phyloP scores from a whole-genome alignment of 805 yeast species.

The Suhomyces pyralidae region DNA sequence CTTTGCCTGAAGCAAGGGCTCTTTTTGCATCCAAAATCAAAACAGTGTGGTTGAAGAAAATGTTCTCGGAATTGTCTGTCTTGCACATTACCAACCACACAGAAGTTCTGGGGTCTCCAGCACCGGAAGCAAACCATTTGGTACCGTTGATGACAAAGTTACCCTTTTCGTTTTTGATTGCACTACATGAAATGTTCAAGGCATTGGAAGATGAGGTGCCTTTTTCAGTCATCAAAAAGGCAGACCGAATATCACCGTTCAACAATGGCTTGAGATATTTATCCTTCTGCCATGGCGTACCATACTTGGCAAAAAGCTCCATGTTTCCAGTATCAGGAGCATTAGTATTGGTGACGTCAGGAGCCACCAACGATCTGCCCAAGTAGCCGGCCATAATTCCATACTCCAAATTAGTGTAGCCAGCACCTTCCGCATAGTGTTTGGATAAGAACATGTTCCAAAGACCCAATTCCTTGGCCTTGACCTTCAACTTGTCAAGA shows the following conservation, averaged over 20 bases:
- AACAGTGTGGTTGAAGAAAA: constrained; percentile 55
- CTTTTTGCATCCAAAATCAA: constrained; percentile 50
- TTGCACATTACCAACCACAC: constrained; percentile 55
- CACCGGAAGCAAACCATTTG: constrained; percentile 72
- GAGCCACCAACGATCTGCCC: constrained; percentile 53
- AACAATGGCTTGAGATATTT: constrained; percentile 53
- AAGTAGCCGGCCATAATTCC: constrained; percentile 63
- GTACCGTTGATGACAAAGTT: constrained; percentile 55
- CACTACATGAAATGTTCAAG: constrained; percentile 50
- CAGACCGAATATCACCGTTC: constrained; percentile 55
- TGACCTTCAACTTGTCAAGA: constrained; percentile 48
- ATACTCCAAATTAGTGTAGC: constrained; percentile 59
- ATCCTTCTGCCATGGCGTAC: constrained; percentile 34
- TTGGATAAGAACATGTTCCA: constrained; percentile 60
- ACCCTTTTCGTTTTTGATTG: constrained; percentile 36
- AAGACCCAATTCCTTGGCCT: constrained; percentile 51
- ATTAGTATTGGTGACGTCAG: constrained; percentile 56
- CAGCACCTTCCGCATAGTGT: constrained; percentile 51
- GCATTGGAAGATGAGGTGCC: constrained; percentile 62
- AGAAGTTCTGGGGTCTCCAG: constrained; percentile 61
- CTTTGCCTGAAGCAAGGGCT: constrained; percentile 50
- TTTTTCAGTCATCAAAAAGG: constrained; percentile 64
- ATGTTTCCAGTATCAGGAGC: constrained; percentile 71
- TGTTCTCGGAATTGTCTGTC: constrained; percentile 30
- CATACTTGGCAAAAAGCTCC: constrained; percentile 47